Evolutionary conservation across 225 moss, liverwort and hornwort genomes (phyloP), one percentile per base, ranked within the genome.

Genomic region (Anthoceros angustus): DNA sequence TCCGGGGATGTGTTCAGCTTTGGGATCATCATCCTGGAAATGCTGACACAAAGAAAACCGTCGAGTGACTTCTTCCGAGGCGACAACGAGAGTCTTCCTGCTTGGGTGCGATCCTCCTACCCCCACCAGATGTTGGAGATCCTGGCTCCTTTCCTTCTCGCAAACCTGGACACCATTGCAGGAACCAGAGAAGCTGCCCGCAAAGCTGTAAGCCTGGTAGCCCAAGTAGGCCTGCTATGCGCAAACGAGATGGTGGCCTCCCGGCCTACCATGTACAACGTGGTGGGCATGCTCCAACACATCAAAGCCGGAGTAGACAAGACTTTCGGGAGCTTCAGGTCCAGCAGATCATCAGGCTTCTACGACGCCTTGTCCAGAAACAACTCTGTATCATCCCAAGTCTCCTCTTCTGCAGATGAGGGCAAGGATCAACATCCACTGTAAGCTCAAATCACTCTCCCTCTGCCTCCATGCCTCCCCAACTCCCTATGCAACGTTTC

Each of bases 41-140:
- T 55, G 14, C 55, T 55, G 5, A 55, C 55, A 18, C 55, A 55
- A 23, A 18, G 14, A 23, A 55, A 55, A 15, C 55, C 55, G n/a
- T 18, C 55, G 1, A 20, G n/a, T 23, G n/a, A 9, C 23, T 55
- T 23, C 14, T 18, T 23, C 8, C 7, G 23, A 55, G 23, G 14
- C 0, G 23, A 20, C 7, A 23, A 23, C n/a, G 55, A 55, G 6
- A 15, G n/a, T 20, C 55, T 55, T 55, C 55, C 55, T 7, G 23
- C 55, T 55, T 55, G 12, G 55, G 55, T 55, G 55, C 55, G 55
- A 23, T 18, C 55, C 55, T 55, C 55, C n/a, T 55, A 55, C 14
- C 55, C 55, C 55, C 55, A 55, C n/a, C 55, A 55, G 55, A 20
- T 55, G 55, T 23, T 55, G n/a, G 55, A 55, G 55, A 55, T 55